phyloP scores from a whole-genome alignment of 257 asterid species.

The Solanum gracilifrons region DNA sequence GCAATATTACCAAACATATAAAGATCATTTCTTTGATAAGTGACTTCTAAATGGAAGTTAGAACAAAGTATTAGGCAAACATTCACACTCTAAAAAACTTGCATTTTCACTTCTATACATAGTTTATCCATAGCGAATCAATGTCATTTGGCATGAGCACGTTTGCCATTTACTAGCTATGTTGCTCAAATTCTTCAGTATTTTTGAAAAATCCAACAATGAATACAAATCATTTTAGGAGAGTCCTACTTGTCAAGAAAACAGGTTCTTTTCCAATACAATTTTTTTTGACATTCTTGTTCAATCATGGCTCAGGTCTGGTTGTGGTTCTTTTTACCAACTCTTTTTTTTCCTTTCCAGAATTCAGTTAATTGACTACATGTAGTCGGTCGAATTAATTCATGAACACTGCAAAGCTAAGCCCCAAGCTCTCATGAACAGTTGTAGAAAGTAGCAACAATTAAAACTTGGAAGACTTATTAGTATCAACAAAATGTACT shows the following conservation, averaged over 20 bases:
- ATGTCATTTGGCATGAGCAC: not conserved
- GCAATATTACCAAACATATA: not conserved
- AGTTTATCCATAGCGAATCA: too few relatives aligned
- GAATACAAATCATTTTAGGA: too few relatives aligned
- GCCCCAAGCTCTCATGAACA: not conserved
- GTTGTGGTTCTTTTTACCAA: not conserved
- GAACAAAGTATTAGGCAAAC: too few relatives aligned
- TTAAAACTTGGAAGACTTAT: not conserved
- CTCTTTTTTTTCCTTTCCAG: not conserved
- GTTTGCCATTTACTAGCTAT: too few relatives aligned
- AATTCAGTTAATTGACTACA: not conserved
- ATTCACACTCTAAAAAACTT: not conserved
- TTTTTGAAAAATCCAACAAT: too few relatives aligned
- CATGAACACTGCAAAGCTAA: not conserved
- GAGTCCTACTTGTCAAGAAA: not conserved
- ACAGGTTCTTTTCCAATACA: not conserved
- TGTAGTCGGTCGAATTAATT: not conserved
- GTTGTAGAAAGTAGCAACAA: not conserved
- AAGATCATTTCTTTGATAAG: not conserved
- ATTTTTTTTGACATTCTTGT: not conserved
- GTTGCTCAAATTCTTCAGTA: too few relatives aligned
- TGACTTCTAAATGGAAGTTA: too few relatives aligned
- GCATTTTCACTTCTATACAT: too few relatives aligned
- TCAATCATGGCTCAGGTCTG: not conserved
- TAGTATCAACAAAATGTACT: not conserved